Conservation (phyloP, 495 filamentous ascomycete species). For the Cenococcum geophilum region DNA sequence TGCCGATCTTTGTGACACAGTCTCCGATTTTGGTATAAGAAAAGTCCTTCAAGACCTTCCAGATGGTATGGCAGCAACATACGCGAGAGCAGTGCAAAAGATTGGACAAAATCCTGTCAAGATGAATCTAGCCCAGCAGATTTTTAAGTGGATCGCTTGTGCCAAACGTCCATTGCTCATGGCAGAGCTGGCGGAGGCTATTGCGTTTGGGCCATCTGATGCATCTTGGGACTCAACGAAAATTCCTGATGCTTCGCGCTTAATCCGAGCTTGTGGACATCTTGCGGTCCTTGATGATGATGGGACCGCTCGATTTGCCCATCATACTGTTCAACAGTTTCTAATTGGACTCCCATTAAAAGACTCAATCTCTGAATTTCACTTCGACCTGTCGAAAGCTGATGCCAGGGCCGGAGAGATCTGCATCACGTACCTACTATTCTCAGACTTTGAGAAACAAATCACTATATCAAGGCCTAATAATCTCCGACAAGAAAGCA, state of each 20-base stretch:
- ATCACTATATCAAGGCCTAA: not conserved
- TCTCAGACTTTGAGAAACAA: slow-evolving; percentile 20
- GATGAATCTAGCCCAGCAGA: slow-evolving; percentile 12
- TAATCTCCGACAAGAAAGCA: too few species aligned
- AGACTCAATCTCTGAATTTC: too few species aligned
- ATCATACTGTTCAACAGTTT: slow-evolving; percentile 30
- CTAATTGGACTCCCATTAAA: not conserved
- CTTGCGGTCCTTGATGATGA: slow-evolving; percentile 23
- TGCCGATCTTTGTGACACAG: slow-evolving; percentile 21
- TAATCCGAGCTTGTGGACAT: slow-evolving; percentile 26
- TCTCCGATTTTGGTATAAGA: slow-evolving; percentile 21
- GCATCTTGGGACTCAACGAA: slow-evolving; percentile 8
- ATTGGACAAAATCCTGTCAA: slow-evolving; percentile 7
- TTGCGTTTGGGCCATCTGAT: slow-evolving; percentile 22
- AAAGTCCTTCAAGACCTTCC: slow-evolving; percentile 18
- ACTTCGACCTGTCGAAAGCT: not conserved
- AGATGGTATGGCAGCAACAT: slow-evolving; percentile 22
- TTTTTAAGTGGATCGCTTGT: slow-evolving; percentile 27
- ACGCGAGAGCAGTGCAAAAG: slow-evolving; percentile 20
- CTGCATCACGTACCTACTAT: slow-evolving; percentile 17
- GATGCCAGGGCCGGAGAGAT: slow-evolving; percentile 11
- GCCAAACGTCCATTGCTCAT: slow-evolving; percentile 24
- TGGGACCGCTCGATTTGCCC: slow-evolving; percentile 23
- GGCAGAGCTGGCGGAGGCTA: slow-evolving; percentile 28
- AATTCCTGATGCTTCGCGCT: slow-evolving; percentile 5